phyloP scores from a whole-genome alignment of 345 rosid species.

The Linum usitatissimum region DNA sequence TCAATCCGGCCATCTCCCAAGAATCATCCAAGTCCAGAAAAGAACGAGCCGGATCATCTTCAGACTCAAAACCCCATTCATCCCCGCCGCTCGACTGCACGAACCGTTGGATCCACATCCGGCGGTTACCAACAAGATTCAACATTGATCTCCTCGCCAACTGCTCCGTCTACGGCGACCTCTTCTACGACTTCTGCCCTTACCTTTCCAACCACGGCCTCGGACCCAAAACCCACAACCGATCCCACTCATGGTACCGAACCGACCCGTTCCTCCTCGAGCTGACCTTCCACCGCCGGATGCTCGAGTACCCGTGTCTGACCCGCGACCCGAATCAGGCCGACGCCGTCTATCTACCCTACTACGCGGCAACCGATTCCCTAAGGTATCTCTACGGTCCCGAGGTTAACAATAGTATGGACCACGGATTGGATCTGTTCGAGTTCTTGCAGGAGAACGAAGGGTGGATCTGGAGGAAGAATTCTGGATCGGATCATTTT shows the following conservation, averaged over 20 bases:
- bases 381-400: conserved; percentile 68
- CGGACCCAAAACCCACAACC: conserved; percentile 71
- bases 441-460: conserved; percentile 31
- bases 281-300: conserved; percentile 69
- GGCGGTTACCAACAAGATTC: conserved; percentile 63
- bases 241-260: conserved; percentile 78
- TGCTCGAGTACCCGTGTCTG: conserved; percentile 79
- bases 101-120: conserved; percentile 81
- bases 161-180: conserved; percentile 57
- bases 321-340: conserved; percentile 64
- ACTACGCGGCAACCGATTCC: conserved; percentile 70
- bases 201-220: conserved; percentile 78
- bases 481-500: conserved; percentile 67
- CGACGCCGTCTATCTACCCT: conserved; percentile 65
- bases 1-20: neutral
- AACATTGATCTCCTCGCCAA: conserved; percentile 75
- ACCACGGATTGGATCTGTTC: conserved; percentile 63
- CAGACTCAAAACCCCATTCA: neutral
- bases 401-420: conserved; percentile 52
- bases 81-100: conserved; percentile 25
- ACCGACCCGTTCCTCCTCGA: conserved; percentile 70
- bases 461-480: conserved; percentile 47
- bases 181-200: conserved; percentile 55
- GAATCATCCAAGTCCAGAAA: neutral
- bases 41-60: neutral